These are phyloP conservation scores for Schoenoplectus triqueter DNA, from an alignment of 202 grass and related monocot genomes.

Conservation along the genomic window DNA sequence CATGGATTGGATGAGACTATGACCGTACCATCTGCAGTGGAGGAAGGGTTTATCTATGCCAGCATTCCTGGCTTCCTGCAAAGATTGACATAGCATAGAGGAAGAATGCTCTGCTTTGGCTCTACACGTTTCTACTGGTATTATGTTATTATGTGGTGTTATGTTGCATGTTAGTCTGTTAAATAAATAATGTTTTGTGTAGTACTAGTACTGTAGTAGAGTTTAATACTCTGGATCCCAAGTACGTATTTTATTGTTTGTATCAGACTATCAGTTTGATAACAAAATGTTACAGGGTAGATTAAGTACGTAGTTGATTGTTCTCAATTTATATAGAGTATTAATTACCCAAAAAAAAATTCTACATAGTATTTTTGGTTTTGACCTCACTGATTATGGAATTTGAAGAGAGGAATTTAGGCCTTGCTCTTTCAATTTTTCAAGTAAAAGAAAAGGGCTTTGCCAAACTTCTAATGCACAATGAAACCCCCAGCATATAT, in stretches of 20 bases:
- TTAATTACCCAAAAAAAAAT: no score
- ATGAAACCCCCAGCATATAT: not conserved
- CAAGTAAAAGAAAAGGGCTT: not conserved
- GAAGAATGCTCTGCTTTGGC: not conserved
- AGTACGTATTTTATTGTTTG: conserved; percentile 3
- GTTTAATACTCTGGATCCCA: conserved; percentile 25
- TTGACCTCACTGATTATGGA: not conserved
- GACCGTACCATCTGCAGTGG: not conserved
- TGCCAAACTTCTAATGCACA: not conserved
- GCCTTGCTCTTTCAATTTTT: not conserved
- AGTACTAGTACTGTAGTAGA: not conserved
- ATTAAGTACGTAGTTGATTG: not conserved
- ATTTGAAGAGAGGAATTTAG: not conserved
- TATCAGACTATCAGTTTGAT: conserved; percentile 18
- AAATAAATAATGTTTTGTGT: conserved; percentile 12
- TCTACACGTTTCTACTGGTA: not conserved
- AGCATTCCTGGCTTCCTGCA: not conserved
- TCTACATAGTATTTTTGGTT: not conserved
- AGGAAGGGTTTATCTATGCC: conserved; percentile 41
- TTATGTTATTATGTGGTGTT: conserved; percentile 2
- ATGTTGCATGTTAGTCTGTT: not conserved
- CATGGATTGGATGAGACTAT: conserved; percentile 46
- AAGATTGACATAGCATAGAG: conserved; percentile 20
- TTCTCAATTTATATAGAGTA: not conserved
- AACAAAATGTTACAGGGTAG: conserved; percentile 6